Conservation (phyloP, 1,139 yeast genomes). For the Hemisphaericaspora lyxosophila region DNA sequence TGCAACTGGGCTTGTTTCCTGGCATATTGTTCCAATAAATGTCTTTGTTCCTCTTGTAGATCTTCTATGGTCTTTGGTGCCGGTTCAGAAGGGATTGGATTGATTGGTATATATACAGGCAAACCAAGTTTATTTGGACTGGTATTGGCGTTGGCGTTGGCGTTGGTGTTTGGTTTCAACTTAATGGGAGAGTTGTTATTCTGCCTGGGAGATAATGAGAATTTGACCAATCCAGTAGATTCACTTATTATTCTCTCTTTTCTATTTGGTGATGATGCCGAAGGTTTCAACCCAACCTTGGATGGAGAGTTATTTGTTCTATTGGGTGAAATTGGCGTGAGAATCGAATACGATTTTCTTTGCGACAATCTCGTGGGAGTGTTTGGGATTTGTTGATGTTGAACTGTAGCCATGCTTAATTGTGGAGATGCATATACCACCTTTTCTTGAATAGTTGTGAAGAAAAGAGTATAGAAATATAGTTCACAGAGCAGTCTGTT, state of each 20-base stretch:
- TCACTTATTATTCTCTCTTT: slow-evolving; percentile 19
- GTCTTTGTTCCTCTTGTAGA: slow-evolving; percentile 11
- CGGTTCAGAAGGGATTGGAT: slow-evolving; percentile 1
- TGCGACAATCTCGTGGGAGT: slow-evolving; percentile 12
- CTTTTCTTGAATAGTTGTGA: no score
- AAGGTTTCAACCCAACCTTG: slow-evolving; percentile 1
- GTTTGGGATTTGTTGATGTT: slow-evolving; percentile 6
- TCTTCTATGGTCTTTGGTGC: slow-evolving; percentile 7
- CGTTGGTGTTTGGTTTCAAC: background rate
- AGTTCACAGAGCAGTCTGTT: no score
- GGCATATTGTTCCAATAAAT: slow-evolving; percentile 16
- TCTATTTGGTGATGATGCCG: slow-evolving; percentile 6
- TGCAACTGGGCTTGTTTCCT: slow-evolving; percentile 26
- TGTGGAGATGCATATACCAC: no score
- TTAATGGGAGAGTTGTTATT: slow-evolving; percentile 1
- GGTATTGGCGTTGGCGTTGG: slow-evolving; percentile 1
- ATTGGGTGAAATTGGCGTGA: slow-evolving; percentile 13
- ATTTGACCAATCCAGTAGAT: slow-evolving; percentile 22
- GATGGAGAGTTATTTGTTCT: slow-evolving; percentile 4
- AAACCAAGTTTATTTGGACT: slow-evolving; percentile 13
- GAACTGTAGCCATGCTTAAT: slow-evolving; percentile 4
- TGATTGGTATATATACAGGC: slow-evolving; percentile 18
- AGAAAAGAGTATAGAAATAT: no score
- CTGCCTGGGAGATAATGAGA: slow-evolving; percentile 17
- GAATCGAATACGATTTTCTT: slow-evolving; percentile 17